Conservation (phyloP, 1,139 yeast genomes). For the Hyphopichia wangnamkhiaoensis region DNA sequence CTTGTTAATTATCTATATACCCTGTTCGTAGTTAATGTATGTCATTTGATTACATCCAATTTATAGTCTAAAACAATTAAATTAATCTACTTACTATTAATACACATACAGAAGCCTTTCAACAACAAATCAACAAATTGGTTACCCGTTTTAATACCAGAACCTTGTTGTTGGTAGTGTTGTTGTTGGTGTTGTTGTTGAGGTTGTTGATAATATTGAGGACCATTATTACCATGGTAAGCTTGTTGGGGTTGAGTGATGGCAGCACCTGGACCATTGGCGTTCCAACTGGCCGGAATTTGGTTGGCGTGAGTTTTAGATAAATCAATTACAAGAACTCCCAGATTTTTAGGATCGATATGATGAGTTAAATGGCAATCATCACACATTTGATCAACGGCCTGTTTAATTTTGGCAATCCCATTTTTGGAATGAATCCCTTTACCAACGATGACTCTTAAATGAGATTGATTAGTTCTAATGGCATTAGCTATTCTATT, state of each 20-base stretch:
- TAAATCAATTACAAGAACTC: slow-evolving; percentile 76
- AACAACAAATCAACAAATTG: slow-evolving; percentile 30
- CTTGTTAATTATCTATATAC: slow-evolving; percentile 53
- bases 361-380: slow-evolving; percentile 62
- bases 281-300: slow-evolving; percentile 53
- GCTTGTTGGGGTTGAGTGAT: slow-evolving; percentile 29
- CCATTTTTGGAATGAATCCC: slow-evolving; percentile 84
- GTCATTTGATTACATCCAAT: too few relatives aligned
- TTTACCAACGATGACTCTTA: slow-evolving; percentile 87
- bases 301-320: slow-evolving; percentile 38
- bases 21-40: too few relatives aligned
- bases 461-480: slow-evolving; percentile 54
- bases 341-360: slow-evolving; percentile 71
- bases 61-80: background rate
- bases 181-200: slow-evolving; percentile 19
- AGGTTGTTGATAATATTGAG: slow-evolving; percentile 21
- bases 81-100: slow-evolving; percentile 17
- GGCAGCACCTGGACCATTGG: slow-evolving; percentile 8
- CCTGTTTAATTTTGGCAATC: slow-evolving; percentile 86
- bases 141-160: slow-evolving; percentile 33
- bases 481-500: slow-evolving; percentile 70
- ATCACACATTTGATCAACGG: slow-evolving; percentile 73
- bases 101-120: slow-evolving; percentile 35
- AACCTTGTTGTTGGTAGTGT: slow-evolving; percentile 21
- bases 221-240: slow-evolving; percentile 25